Base-by-base conservation (phyloP, 2,329 filamentous ascomycete species). In the Aspergillus piperis region DNA sequence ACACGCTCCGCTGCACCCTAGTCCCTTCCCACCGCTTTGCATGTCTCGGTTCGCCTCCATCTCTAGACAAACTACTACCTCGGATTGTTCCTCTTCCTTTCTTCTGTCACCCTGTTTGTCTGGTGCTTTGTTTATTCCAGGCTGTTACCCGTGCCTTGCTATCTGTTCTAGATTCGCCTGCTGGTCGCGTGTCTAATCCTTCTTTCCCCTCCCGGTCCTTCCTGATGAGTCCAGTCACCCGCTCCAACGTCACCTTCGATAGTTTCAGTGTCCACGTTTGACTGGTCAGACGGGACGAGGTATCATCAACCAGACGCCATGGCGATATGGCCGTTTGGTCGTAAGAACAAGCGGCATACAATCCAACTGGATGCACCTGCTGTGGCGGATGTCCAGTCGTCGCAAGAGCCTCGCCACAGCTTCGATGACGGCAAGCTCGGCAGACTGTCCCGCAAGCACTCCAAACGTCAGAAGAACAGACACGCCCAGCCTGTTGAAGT, bases 321-420 rank as follows among this genome's bases (percentile, higher is more conserved):
- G 90, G 86, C 88, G 74, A 81, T 93, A 77, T 96, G 91, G 92
- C 90, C 88, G 63, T 96, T 96, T 77, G 84, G 88, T 77, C 87
- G 89, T 71, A 88, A 84, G 78, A 88, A 85, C 78, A 88, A 87
- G 77, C 88, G 88, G 77, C 86, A 86, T 75, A 84, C 82, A 68
- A 83, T 83, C 67, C 77, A 84, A 66, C 78, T 83, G 61, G 83
- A 83, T 69, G 76, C 82, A 70, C 82, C 86, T 73, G 79, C 79
- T 66, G 76, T 75, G 66, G 71, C 65, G n/a, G 64, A 72, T 63
- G 66, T 74, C 62, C 74, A 66, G 52, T 49, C 71, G 66, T 62
- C 76, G 75, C 66, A 78, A 76, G 68, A 66, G 42, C 56, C 63
- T 59, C 68, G 63, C 54, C 58, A 68, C 27, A 65, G 62, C 42